Conservation (phyloP, 2,329 filamentous ascomycete species). For the Tympanopsis confertula region DNA sequence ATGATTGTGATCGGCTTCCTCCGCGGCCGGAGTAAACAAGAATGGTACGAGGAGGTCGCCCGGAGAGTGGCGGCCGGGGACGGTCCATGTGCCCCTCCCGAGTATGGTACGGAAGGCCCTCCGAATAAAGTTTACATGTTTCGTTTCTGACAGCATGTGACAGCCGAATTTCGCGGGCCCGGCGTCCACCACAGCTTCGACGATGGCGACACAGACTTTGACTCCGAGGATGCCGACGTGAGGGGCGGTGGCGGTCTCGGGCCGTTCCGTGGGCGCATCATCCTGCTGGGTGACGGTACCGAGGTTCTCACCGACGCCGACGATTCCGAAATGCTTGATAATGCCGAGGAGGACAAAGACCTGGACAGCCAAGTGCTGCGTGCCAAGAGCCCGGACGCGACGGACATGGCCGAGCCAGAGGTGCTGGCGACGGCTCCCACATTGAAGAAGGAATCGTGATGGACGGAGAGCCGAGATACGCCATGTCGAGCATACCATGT, state of each 20-base stretch:
- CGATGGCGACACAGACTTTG: conserved; percentile 67
- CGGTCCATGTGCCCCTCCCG: conserved; percentile 92
- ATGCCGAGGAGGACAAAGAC: conserved; percentile 74
- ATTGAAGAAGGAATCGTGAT: conserved; percentile 7
- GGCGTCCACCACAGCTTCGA: conserved; percentile 75
- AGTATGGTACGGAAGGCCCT: conserved; percentile 81
- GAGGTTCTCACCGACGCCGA: conserved; percentile 81
- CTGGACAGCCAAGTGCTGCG: conserved; percentile 61
- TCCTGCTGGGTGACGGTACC: conserved; percentile 88
- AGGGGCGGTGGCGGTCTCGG: conserved; percentile 50
- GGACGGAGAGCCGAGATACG: conserved; percentile 1
- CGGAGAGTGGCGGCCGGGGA: conserved; percentile 92
- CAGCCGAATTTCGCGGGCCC: conserved; percentile 77
- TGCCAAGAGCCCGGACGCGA: conserved; percentile 40
- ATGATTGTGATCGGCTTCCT: conserved; percentile 86
- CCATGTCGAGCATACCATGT: not conserved
- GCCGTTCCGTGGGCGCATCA: conserved; percentile 75
- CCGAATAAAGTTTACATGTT: conserved; percentile 15
- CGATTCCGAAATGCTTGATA: conserved; percentile 89
- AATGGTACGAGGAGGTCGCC: conserved; percentile 95
- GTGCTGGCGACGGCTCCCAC: conserved; percentile 13
- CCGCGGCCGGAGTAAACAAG: conserved; percentile 82
- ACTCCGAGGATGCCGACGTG: conserved; percentile 59
- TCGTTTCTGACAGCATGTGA: conserved; percentile 8
- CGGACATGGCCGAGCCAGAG: conserved; percentile 12